Evolutionary conservation across 1,139 yeast species (phyloP), one percentile per base, ranked within the genome.

Genomic region (Pichia sp.): DNA sequence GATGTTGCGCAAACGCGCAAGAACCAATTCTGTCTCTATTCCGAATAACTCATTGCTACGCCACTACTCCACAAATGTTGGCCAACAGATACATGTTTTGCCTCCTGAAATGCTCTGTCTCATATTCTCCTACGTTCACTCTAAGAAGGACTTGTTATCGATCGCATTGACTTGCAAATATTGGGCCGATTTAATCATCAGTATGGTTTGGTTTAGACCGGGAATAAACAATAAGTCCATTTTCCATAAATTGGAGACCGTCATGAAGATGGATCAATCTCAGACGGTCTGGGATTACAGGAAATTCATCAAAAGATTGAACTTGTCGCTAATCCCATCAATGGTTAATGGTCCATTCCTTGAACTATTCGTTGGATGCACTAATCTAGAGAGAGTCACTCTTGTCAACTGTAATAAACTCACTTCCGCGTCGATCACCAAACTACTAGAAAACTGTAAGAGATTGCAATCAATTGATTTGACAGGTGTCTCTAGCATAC

Each of bases 201-300:
- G 86, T 53, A 68, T 82, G 37, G 64, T 88, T 28, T 88, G 96
- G 94, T 84, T 85, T 55, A 72, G 97, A 44, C 96, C 96, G 2
- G 80, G 78, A 42, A 81, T 74, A 63, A 82, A 70, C 52, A 73
- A 70, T 48, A 73, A 67, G 45, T 48, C 56, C 4, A 72, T 76
- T 25, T 70, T 59, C 32, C 55, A 49, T 24, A 67, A 72, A 38
- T 69, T 81, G 35, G 66, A 69, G 43, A 59, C 63, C 29, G 72
- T 79, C 21, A 76, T 81, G 79, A 63, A 59, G 35, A 49, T 68
- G 18, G 67, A 74, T 14, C 62, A 72, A 22, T 45, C 46, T 0
- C 49, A 60, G 24, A 79, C 88, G 1, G 69, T 70, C 42, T 80
- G 86, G 77, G 74, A 80, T 51, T 88, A 88, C 58, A 69, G 93